phyloP scores from a whole-genome alignment of 75 land plant species.

The Sequoia sempervirens region DNA sequence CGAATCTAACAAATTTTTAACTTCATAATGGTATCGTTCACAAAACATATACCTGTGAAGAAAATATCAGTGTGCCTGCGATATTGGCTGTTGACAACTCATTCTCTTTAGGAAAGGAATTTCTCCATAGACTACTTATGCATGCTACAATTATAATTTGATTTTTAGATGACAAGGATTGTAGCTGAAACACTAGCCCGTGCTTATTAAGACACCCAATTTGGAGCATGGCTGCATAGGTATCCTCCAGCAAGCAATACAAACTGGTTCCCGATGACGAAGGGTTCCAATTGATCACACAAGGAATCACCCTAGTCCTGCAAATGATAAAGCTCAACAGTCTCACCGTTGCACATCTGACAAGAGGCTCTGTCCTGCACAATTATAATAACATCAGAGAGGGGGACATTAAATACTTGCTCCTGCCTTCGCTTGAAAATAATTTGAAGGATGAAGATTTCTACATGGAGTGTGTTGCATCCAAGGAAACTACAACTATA shows the following conservation, averaged over 20 bases:
- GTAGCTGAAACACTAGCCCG: background rate
- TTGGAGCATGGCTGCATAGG: background rate
- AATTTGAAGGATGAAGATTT: background rate
- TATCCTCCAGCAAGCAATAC: background rate
- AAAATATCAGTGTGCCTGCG: background rate
- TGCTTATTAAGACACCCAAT: background rate
- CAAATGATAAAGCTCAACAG: background rate
- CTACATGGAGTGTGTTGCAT: background rate
- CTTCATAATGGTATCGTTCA: background rate
- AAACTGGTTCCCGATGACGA: background rate
- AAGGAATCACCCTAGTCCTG: background rate
- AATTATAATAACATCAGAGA: background rate
- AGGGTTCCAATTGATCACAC: background rate
- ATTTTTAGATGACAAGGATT: background rate
- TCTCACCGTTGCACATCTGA: background rate
- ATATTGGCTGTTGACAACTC: background rate
- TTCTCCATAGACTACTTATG: background rate
- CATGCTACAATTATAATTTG: background rate
- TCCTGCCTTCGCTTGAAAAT: background rate
- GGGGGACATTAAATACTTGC: background rate
- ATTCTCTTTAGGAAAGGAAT: background rate
- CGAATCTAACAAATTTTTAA: background rate
- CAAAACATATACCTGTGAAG: background rate
- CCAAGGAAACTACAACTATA: background rate
- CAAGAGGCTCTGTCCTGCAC: background rate